Evolutionary conservation across 805 yeast species (phyloP).

Genomic region (Candida argentea): DNA sequence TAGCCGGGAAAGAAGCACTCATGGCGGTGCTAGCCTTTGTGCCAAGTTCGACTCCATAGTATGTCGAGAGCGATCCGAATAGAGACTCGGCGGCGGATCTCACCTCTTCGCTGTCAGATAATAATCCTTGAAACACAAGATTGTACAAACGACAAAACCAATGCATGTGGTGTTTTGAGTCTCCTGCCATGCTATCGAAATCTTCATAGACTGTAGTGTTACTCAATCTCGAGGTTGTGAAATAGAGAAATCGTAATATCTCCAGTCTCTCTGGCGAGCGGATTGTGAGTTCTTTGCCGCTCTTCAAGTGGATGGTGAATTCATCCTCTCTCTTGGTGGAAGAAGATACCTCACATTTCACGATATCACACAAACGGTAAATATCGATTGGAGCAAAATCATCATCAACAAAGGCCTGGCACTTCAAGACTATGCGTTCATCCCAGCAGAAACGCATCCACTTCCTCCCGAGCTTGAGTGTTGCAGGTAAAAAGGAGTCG

Average conservation of each 20-base stretch:
- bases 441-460: conserved; percentile 42
- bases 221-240: conserved; percentile 47
- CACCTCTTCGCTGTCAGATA: conserved; percentile 49
- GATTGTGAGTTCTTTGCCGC: conserved; percentile 17
- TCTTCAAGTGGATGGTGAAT: conserved; percentile 23
- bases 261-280: conserved; percentile 36
- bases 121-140: conserved; percentile 56
- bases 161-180: conserved; percentile 16
- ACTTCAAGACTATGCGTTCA: conserved; percentile 11
- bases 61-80: conserved; percentile 48
- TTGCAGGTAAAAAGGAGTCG: conserved; percentile 48
- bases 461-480: conserved; percentile 59
- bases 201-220: conserved; percentile 18
- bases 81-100: conserved; percentile 55
- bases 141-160: conserved; percentile 55
- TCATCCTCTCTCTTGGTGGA: conserved; percentile 20
- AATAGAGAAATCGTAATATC: conserved; percentile 60
- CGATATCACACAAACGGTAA: conserved; percentile 21
- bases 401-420: conserved; percentile 13
- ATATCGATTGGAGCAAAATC: conserved; percentile 27
- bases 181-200: conserved; percentile 2
- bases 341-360: conserved; percentile 24
- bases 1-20: conserved; percentile 59
- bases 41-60: conserved; percentile 53
- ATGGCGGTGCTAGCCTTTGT: conserved; percentile 43